Conservation (phyloP, 2,329 filamentous ascomycete species). For the Cladosporium colombiae region DNA sequence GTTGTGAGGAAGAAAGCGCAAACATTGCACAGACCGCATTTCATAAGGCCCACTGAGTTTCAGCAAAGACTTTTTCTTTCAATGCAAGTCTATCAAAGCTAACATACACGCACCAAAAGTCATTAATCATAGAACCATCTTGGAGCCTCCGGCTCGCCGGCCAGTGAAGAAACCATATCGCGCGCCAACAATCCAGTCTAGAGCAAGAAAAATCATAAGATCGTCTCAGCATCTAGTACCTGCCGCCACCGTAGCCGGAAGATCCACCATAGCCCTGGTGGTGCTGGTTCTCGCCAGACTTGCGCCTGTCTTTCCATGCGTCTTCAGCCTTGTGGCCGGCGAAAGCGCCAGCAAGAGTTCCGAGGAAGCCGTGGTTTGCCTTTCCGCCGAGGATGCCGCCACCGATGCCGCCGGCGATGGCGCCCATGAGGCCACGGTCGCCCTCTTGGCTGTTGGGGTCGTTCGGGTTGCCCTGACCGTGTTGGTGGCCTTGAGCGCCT, state of each 20-base stretch:
- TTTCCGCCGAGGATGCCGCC: slow-evolving; percentile 59
- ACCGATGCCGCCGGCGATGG: slow-evolving; percentile 58
- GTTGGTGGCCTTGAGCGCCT: slow-evolving; percentile 38
- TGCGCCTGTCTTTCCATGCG: slow-evolving; percentile 50
- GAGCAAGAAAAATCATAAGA: slow-evolving; percentile 1
- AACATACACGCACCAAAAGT: slow-evolving; percentile 8
- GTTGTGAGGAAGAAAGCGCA: too few species aligned
- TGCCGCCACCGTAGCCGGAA: slow-evolving; percentile 15
- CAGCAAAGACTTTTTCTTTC: background rate
- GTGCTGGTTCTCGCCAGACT: slow-evolving; percentile 20
- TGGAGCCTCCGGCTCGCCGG: background rate
- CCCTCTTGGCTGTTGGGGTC: slow-evolving; percentile 50
- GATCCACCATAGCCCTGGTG: slow-evolving; percentile 16
- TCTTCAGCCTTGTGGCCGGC: slow-evolving; percentile 58
- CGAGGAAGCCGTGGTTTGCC: slow-evolving; percentile 59
- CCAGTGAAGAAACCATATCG: background rate
- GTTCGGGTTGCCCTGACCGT: slow-evolving; percentile 42
- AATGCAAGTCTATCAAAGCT: slow-evolving; percentile 10
- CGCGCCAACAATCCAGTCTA: background rate
- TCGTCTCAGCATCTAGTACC: slow-evolving; percentile 8
- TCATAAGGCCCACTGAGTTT: background rate
- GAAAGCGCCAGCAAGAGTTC: slow-evolving; percentile 59
- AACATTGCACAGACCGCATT: too few species aligned
- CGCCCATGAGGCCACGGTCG: slow-evolving; percentile 60
- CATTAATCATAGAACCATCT: slow-evolving; percentile 10